Base-by-base conservation (phyloP, 2,329 filamentous ascomycete species). In the Penicillium sp. region DNA sequence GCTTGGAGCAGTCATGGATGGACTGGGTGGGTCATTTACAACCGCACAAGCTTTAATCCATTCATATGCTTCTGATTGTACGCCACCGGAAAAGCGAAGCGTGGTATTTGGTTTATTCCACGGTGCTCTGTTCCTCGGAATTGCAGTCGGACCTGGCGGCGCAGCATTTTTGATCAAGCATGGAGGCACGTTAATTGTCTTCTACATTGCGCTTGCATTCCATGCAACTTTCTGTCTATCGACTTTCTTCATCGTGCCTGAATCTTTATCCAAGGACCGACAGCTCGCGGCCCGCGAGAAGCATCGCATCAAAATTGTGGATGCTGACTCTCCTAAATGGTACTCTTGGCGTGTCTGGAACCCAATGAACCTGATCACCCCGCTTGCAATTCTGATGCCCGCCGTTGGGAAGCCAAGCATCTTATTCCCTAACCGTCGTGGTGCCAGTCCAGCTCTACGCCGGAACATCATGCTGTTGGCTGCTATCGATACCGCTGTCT, bases 41-140 rank as follows among this genome's bases (percentile, higher is more conserved):
- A 85, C 91, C 0, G 88, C 88, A 29, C 89, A 89, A 79, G 86
- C 88, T 45, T 78, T 96, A 57, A 87, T 86, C 23, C 88, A 95
- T 72, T 91, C 93, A 0, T 99, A 97, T 73, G 88, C 90, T 13
- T 87, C 91, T 40, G 94, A 99, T 73, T 96, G 91, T 74, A 93
- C 92, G 0, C 80, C 89, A 4, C 90, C 92, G 0, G 88, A 89
- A 31, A 85, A 85, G 68, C 86, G 94, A 21, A 90, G 88, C 58
- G 89, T 96, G 8, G 85, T 87, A 5, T 94, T 97, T 72, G 92
- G 91, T 7, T 93, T 92, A 70, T 88, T 97, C 66, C 91, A 97
- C 67, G 92, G 91, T 11, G 92, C 88, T 64, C 80, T 99, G 9
- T 97, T 96, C 73, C 82, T 84, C 2, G 94, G 94, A n/a, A 85